These are phyloP conservation scores for Wickerhamomyces queroliae DNA, from an alignment of 805 yeast genomes.

Conservation along the genomic window DNA sequence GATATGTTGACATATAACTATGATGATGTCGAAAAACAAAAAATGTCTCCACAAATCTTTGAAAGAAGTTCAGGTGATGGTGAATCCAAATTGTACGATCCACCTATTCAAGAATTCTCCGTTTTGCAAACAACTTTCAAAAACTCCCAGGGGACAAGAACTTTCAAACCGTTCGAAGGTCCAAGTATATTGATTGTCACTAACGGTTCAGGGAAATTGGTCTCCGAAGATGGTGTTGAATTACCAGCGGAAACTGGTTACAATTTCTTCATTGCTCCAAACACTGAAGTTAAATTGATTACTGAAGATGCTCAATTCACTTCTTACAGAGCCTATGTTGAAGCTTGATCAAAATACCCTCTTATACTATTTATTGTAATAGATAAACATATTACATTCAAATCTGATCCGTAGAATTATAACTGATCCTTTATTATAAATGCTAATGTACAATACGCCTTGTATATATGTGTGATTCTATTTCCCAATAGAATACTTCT, in stretches of 20 bases:
- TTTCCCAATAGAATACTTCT: conserved; percentile 30
- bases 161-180: conserved; percentile 62
- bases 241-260: conserved; percentile 61
- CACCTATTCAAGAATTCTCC: conserved; percentile 95
- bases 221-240: conserved; percentile 36
- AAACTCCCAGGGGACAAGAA: conserved; percentile 43
- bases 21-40: conserved; percentile 89
- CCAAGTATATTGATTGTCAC: conserved; percentile 86
- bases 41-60: conserved; percentile 58
- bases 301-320: conserved; percentile 54
- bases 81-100: conserved; percentile 68
- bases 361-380: background rate
- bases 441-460: too few relatives aligned
- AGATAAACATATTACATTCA: background rate
- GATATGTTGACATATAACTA: conserved; percentile 85
- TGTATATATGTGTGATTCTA: too few relatives aligned
- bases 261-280: conserved; percentile 83
- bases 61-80: conserved; percentile 62
- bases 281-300: conserved; percentile 53
- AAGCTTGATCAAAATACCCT: conserved; percentile 33
- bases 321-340: conserved; percentile 87
- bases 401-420: too few relatives aligned
- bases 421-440: too few relatives aligned
- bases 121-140: conserved; percentile 78
- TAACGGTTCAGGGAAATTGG: conserved; percentile 59